Percentiles rank a stretch among this genome's conserved stretches.
phyloP scores from a whole-genome alignment of 768 basidiomycete species.

The Mycena kentingensis region DNA sequence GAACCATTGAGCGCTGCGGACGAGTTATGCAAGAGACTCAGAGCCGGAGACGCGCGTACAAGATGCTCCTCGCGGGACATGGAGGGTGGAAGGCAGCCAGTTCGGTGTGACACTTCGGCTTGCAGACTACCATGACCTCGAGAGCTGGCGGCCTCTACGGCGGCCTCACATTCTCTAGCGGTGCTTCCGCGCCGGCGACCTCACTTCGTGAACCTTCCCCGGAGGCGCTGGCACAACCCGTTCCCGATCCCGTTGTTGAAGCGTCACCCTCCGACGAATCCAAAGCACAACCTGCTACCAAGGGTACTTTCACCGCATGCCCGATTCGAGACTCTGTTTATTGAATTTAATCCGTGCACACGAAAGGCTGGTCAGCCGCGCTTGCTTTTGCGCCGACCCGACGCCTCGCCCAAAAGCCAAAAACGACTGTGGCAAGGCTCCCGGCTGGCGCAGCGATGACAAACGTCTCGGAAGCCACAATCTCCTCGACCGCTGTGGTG shows the following conservation, averaged over 20 bases:
- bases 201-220: conserved; percentile 27
- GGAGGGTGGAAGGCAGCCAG: too few species aligned
- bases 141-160: conserved; percentile 85
- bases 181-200: conserved; percentile 46
- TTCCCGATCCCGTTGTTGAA: conserved; percentile 30
- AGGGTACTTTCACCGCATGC: conserved; percentile 56
- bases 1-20: conserved; percentile 62
- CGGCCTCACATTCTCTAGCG: conserved; percentile 81
- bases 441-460: conserved; percentile 66
- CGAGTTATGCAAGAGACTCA: too few species aligned
- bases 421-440: conserved; percentile 51
- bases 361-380: conserved; percentile 83
- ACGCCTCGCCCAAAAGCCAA: conserved; percentile 61
- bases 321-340: conserved; percentile 54
- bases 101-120: too few species aligned
- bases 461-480: conserved; percentile 20
- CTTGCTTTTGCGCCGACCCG: conserved; percentile 87
- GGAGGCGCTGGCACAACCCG: conserved; percentile 25
- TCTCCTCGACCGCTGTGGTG: conserved; percentile 35
- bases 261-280: conserved; percentile 31
- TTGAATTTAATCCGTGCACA: conserved; percentile 48
- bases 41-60: too few species aligned
- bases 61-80: too few species aligned
- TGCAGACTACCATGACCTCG: conserved; percentile 64
- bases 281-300: conserved; percentile 36